Base-by-base conservation (phyloP, 768 basidiomycete genomes). In the Tulasnella sp. region DNA sequence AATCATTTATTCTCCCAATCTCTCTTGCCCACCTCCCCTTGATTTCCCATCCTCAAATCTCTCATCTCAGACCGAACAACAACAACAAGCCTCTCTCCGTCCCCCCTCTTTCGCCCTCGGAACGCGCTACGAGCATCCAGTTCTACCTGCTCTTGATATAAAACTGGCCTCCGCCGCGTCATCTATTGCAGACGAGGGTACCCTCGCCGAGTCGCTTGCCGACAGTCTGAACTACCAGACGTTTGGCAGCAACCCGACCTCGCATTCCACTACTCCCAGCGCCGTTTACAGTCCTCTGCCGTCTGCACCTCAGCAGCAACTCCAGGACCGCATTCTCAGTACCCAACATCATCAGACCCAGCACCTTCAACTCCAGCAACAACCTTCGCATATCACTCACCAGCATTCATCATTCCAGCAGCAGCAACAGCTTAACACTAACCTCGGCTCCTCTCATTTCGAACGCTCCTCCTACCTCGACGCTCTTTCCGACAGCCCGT, bases 381-480 rank as follows among this genome's bases (percentile, higher is more conserved):
- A 52, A 36, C 16, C 69, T 40, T 44, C 44, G 69, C 69, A 36
- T 70, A 41, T 70, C 42, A 35, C 41, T 29, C 69, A 47, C 32
- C 69, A 70, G 34, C 69, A 70, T 36, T 37, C 34, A 47, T 35
- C 69, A 70, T 62, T 32, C 35, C 69, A 70, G 42, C 52, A 47
- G 41, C 69, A 70, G 47, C 68, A 69, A 69, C 68, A 69, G 47
- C 52, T 47, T 29, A 70, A 52, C 69, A 70, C 32, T n/a, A 69
- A 34, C 42, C 39, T 37, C 19, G n/a, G 35, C 39, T 37, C 40
- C 67, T 41, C 35, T 52, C 41, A 52, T 52, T 70, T 32, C 69
- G 44, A 47, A 42, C 34, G 42, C 69, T 70, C 69, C 14, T 62
- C 69, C 69, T 70, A 70, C 44, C 69, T 70, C 69, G 69, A 70